Evolutionary conservation across 1,284 basidiomycete species (phyloP), one percentile per base, ranked within the genome.

Genomic region (Tetrapyrgos nigripes): DNA sequence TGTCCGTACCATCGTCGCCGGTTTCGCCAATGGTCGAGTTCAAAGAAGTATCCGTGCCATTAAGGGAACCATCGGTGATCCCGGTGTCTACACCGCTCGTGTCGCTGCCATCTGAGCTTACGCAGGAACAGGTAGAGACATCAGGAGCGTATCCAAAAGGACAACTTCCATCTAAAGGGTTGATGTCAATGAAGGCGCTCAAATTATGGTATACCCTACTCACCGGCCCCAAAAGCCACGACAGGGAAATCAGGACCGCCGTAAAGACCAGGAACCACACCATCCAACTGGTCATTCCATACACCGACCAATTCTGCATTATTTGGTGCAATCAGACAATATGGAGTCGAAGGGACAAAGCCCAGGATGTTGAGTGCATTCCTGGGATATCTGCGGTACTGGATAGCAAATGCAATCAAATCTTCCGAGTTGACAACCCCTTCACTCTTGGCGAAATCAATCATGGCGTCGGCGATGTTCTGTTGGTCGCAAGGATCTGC

Each of bases 401-500:
- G 67, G 33, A 80, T 61, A 11, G 80, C 80, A 40, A 77, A 74
- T 13, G 74, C 69, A 60, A 82, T 78, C 58, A 82, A 68, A 1
- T 70, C 76, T 2, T 70, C 67, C 48, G 62, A 64, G 70, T 82
- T 81, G 10, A 58, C 68, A 43, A 81, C 69, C 14, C 76, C 76
- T 13, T 70, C 17, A 8, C 75, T 76, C 59, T 82, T 82, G 28
- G 80, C 79, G 52, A 79, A 82, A 50, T 73, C 72, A 61, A 82
- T 76, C 80, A 83, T 83, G 19, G 68, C 70, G 63, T 83, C 81
- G 3, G 80, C 79, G 51, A 76, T 73, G 59, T 76, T 72, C 64
- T 82, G 81, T 58, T 82, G 80, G 26, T 70, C 79, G 64, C 80
- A 82, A n/a, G 77, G 71, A 61, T 78, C 76, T 3, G 78, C 76